Evolutionary conservation across 371 early-diverging fungal genomes (phyloP), one percentile per base, ranked within the genome.

Genomic region (Mortierella sp.): DNA sequence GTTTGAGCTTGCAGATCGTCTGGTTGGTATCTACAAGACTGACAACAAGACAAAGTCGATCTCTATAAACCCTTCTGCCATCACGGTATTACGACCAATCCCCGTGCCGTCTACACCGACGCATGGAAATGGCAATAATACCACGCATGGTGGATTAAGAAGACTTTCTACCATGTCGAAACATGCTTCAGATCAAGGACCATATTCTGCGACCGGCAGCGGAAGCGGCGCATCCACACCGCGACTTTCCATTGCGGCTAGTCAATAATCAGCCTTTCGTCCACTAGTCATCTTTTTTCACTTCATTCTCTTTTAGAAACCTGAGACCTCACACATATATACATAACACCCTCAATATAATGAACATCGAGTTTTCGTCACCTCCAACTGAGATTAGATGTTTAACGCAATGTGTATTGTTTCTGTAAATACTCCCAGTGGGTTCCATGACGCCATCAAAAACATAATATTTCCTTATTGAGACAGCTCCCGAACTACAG

Each of bases 1-100:
- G 99, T 99, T 99, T 92, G 99, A 99, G 86, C 86, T 98, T 48
- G 99, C 99, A 0, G 97, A 99, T 76, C 92, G 97, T 21, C 87
- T 99, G 15, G 97, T 99, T 5, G 99, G 99, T 62, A 99, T 99
- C 65, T 99, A 99, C 87, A 99, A 99, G 87, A 97, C 97, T 9
- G 89, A 93, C 59, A 92, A 98, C 70, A 77, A 76, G 70, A 85
- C 85, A 7, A 85, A 85, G 57, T 75, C 83, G 0, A 83, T 85
- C 65, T 73, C 85, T 22, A 70, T 85, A 63, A 81, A 85, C 57
- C 85, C 85, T 1, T 32, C 60, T 15, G 64, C 82, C 8, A 81
- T 84, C 57, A 67, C 75, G 19, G 78, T 82, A 58, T 24, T 82
- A 45, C 28, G 58, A 11, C 68, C 70, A 9, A 32, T 52, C 4